Base-by-base conservation (phyloP, 768 basidiomycete genomes). In the Filobasidium floriforme region DNA sequence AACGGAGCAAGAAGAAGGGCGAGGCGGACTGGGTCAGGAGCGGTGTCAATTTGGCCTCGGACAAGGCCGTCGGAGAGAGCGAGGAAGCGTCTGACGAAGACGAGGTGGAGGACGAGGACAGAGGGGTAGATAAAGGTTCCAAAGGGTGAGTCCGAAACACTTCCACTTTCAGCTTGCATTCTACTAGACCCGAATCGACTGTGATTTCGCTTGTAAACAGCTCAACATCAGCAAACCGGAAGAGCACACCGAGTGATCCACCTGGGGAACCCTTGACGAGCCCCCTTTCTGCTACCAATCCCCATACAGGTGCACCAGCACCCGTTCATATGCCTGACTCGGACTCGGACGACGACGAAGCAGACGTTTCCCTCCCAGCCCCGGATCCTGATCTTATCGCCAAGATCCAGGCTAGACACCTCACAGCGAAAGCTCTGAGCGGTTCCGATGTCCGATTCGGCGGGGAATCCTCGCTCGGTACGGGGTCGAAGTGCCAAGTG, bases 371-470 rank as follows among this genome's bases (percentile, higher is more conserved):
- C 15, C 22, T 22, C 54, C 22, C 54, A 1, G 26, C 54, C 5
- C 54, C 24, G 4, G 54, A 57, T 28, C 26, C 54, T 28, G 24
- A 2, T 4, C 12, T 57, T n/a, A 15, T 57, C 12, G 54, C 54
- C 29, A 24, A 26, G 24, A 57, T 57, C 54, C 54, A 57, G 24
- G 54, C 54, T 14, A 57, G 54, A 57, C 26, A 57, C 26, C 14
- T 57, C 5, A 32, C 54, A 24, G 54, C 54, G 5, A 15, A 32
- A 15, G 54, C 54, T 1, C n/a, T 57, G 15, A 57, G 54, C 54
- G 54, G 26, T 15, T 24, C 22, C 7, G 54, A 57, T 28, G 7
- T 24, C 12, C 24, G 12, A 26, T 57, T 57, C 54, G 24, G 19
- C 6, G 24, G 24, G 6, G 19, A 18, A 6, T 51, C 46, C 6